phyloP scores from a whole-genome alignment of 805 yeast genomes.

The Hanseniaspora nectarophila region DNA sequence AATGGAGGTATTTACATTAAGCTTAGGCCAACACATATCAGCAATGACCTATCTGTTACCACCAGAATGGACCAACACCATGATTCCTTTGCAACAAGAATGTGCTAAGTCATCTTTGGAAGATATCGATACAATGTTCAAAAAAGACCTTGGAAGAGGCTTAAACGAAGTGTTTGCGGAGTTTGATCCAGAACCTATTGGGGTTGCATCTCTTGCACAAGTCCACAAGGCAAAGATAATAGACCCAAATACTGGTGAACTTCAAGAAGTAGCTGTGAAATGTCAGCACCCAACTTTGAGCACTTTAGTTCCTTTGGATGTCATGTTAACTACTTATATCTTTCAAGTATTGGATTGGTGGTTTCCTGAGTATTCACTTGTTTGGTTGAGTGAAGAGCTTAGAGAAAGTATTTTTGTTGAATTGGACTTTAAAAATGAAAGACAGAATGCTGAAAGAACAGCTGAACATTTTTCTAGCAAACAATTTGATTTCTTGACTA shows the following conservation, averaged over 20 bases:
- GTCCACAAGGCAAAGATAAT: slow-evolving; percentile 69
- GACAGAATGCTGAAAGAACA: slow-evolving; percentile 65
- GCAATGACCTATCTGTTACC: slow-evolving; percentile 90
- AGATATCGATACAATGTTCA: slow-evolving; percentile 57
- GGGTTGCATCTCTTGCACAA: slow-evolving; percentile 93
- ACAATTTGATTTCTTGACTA: slow-evolving; percentile 35
- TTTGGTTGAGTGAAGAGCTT: slow-evolving; percentile 93
- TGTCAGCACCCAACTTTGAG: slow-evolving; percentile 83
- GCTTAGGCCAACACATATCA: slow-evolving; percentile 80
- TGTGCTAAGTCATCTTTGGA: slow-evolving; percentile 72
- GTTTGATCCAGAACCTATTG: slow-evolving; percentile 68
- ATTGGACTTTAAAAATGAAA: slow-evolving; percentile 77
- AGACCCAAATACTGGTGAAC: slow-evolving; percentile 28
- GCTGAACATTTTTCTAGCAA: slow-evolving; percentile 43
- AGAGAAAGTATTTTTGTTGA: slow-evolving; percentile 81
- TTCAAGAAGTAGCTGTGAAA: slow-evolving; percentile 79
- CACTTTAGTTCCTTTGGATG: slow-evolving; percentile 84
- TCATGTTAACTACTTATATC: slow-evolving; percentile 62
- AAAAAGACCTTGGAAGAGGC: slow-evolving; percentile 39
- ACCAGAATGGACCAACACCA: slow-evolving; percentile 85
- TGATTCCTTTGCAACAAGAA: slow-evolving; percentile 82
- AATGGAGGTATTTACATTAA: slow-evolving; percentile 93
- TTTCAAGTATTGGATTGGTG: slow-evolving; percentile 61
- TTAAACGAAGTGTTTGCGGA: slow-evolving; percentile 54
- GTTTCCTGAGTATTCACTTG: slow-evolving; percentile 86